These are phyloP conservation scores for Nothophytophthora sp. DNA, from an alignment of 352 stramenopile species.

Conservation along the genomic window DNA sequence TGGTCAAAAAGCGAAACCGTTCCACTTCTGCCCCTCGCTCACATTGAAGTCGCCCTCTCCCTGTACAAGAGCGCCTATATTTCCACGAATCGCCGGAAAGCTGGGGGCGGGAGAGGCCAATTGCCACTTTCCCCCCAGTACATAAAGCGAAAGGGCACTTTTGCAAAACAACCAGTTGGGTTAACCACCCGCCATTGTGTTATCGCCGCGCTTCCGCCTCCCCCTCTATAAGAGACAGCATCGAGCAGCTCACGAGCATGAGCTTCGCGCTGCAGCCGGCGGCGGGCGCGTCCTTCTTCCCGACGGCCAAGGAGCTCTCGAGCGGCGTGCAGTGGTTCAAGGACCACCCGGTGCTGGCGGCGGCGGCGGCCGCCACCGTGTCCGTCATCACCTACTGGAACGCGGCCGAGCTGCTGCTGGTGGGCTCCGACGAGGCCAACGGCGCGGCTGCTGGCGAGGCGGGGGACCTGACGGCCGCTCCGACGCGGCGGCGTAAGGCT, in stretches of 20 bases:
- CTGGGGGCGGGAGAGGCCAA: too few species aligned
- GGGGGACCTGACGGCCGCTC: background rate
- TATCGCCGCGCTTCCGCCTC: too few species aligned
- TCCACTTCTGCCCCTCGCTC: background rate
- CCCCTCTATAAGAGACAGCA: conserved; percentile 8
- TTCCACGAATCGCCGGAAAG: too few species aligned
- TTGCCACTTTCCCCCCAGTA: too few species aligned
- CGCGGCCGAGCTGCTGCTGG: conserved; percentile 31
- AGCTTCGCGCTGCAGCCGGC: conserved; percentile 40
- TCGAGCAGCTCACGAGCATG: conserved; percentile 30
- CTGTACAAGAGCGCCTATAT: conserved; percentile 17
- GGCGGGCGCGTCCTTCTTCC: conserved; percentile 76
- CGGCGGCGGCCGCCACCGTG: conserved; percentile 76
- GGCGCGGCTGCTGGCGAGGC: background rate
- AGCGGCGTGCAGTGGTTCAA: conserved; percentile 86
- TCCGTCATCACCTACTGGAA: conserved; percentile 86
- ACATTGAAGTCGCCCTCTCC: conserved; percentile 21
- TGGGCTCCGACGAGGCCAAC: conserved; percentile 6
- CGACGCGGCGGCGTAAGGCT: too few species aligned
- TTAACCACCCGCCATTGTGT: too few species aligned
- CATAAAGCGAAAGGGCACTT: too few species aligned
- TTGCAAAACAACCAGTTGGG: too few species aligned
- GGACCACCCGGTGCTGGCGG: conserved; percentile 80
- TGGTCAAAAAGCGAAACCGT: too few species aligned
- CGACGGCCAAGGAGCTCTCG: conserved; percentile 82